Evolutionary conservation across 2,329 filamentous ascomycete genomes (phyloP).

Genomic region (Thyridium curvatum): DNA sequence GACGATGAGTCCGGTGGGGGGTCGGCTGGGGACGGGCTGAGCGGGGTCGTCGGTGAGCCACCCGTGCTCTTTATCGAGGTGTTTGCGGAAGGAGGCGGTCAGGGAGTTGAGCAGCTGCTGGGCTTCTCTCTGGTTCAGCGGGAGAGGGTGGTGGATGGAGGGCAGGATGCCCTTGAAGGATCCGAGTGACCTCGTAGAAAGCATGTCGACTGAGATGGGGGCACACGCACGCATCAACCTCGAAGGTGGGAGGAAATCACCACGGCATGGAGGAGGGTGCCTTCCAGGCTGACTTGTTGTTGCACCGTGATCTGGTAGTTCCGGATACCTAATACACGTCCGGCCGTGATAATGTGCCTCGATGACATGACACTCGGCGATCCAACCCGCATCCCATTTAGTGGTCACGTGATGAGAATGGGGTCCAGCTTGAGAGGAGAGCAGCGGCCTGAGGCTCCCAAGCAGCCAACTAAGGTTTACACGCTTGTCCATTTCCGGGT

Average conservation of each 20-base stretch:
- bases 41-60: constrained; percentile 24
- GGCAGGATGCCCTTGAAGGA: constrained; percentile 34
- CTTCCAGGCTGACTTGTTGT: too few relatives aligned
- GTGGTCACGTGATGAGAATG: too few relatives aligned
- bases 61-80: constrained; percentile 53
- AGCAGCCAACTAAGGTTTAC: too few relatives aligned
- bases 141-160: constrained; percentile 44
- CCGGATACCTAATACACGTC: too few relatives aligned
- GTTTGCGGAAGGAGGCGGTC: constrained; percentile 49
- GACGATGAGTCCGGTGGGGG: constrained; percentile 6
- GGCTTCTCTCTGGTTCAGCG: constrained; percentile 42
- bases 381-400: too few relatives aligned
- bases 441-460: neutral
- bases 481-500: too few relatives aligned
- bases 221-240: neutral
- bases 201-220: constrained; percentile 15
- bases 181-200: constrained; percentile 26
- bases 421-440: too few relatives aligned
- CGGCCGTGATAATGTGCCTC: too few relatives aligned
- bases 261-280: too few relatives aligned
- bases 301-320: too few relatives aligned
- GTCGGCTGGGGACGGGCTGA: constrained; percentile 6
- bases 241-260: too few relatives aligned
- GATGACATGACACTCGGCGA: too few relatives aligned
- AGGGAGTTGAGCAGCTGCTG: constrained; percentile 49